Base-by-base conservation (phyloP, 2,329 filamentous ascomycete species). In the Diaporthe eres region DNA sequence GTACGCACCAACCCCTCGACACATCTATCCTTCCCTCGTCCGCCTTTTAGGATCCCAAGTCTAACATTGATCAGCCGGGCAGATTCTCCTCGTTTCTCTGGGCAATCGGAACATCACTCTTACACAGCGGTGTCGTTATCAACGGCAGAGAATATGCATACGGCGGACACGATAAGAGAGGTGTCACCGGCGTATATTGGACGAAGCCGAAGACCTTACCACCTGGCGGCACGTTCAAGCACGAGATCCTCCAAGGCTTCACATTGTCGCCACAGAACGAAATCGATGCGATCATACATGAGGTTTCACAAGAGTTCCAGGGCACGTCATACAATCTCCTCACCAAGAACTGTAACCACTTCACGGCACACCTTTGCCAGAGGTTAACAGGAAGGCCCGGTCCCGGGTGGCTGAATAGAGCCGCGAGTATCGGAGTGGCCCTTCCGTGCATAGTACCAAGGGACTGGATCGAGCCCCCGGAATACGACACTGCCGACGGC, bases 311-410 rank as follows among this genome's bases (percentile, higher is more conserved):
- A 57, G 89, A 92, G 79, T 97, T 97, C 80, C 88, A 92, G 74
- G 95, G 95, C 34, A 92, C 92, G 0, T 90, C 90, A 19, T 97
- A 97, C 84, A 96, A 97, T 81, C 89, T 97, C 19, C 88, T 97
- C 60, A 95, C 92, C 28, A 92, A 92, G 79, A 97, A 97, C 84
- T 97, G 95, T 88, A 97, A 97, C 83, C 95, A 97, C 83, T 97
- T 97, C 82, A 96, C 94, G 2, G 92, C 91, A 28, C 91, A 93
- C 80, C 88, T 97, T 25, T 95, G 94, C 84, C 88, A 93, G 82
- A 90, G 90, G 78, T 88, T 97, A 73, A 96, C 94, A 2, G 91
- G 92, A 8, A 89, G 90, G 61, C 86, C 91, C 1, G 94, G 93
- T 0, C 95, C 95, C 0, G 85, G 84, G 25, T 97, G 94, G 93